phyloP scores from a whole-genome alignment of 371 early-diverging fungal genomes.

The Dichotomocladium elegans region DNA sequence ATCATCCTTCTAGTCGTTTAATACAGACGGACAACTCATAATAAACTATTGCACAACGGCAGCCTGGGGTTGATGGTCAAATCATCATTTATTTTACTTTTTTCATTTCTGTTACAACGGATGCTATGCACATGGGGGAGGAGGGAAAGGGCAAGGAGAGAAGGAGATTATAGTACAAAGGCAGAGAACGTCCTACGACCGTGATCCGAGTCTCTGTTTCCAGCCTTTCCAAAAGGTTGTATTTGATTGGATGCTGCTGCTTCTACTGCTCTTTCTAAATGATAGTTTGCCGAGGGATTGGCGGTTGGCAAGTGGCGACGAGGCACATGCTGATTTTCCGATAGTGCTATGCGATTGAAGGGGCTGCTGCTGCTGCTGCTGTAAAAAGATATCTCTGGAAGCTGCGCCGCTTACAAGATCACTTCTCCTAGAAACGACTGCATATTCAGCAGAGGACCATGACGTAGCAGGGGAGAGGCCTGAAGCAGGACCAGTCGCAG shows the following conservation, averaged over 20 bases:
- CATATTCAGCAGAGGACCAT: slow-evolving; percentile 19
- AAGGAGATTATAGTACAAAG: not conserved
- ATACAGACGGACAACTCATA: slow-evolving; percentile 75
- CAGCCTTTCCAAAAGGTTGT: slow-evolving; percentile 20
- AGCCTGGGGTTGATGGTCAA: slow-evolving; percentile 70
- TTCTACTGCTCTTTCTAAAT: slow-evolving; percentile 2
- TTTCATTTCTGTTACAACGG: too few species aligned
- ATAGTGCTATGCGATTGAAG: not conserved
- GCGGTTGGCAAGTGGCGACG: not conserved
- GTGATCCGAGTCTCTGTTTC: slow-evolving; percentile 11
- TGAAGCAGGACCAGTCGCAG: too few species aligned
- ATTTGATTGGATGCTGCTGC: slow-evolving; percentile 6
- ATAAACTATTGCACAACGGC: slow-evolving; percentile 87
- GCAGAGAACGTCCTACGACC: not conserved
- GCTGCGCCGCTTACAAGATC: too few species aligned
- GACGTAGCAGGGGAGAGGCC: slow-evolving; percentile 11
- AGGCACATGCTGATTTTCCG: not conserved
- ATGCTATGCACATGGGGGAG: not conserved
- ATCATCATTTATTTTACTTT: not conserved
- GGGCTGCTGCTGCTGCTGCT: slow-evolving; percentile 2
- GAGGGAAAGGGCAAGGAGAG: not conserved
- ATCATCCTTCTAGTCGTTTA: slow-evolving; percentile 61
- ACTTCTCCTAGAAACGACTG: too few species aligned
- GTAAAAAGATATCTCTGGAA: not conserved
- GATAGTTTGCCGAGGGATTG: not conserved